Evolutionary conservation across 2,329 filamentous ascomycete species (phyloP).

Genomic region (Aspergillus quadricinctus): DNA sequence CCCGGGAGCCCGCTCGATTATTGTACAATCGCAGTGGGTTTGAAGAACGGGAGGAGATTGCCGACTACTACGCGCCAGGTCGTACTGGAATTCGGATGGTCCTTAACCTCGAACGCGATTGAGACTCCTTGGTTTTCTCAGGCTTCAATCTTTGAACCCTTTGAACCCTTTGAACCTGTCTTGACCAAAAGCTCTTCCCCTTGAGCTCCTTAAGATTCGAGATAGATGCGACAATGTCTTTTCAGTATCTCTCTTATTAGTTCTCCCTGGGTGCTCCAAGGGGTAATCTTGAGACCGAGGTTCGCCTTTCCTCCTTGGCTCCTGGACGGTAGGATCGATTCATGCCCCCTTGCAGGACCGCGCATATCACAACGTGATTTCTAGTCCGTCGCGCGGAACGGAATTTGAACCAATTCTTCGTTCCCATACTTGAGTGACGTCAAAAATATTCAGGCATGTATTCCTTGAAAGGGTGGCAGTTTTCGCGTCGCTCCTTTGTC

Average conservation of each 20-base stretch:
- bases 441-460: constrained; percentile 38
- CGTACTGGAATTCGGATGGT: constrained; percentile 45
- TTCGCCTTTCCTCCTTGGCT: constrained; percentile 18
- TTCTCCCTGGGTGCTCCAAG: constrained; percentile 18
- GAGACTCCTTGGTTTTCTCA: constrained; percentile 12
- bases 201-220: constrained; percentile 5
- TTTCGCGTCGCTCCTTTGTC: constrained; percentile 30
- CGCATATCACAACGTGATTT: constrained; percentile 30
- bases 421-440: constrained; percentile 35
- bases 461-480: constrained; percentile 29
- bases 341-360: constrained; percentile 31
- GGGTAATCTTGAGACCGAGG: constrained; percentile 14
- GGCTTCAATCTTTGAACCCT: not conserved
- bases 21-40: constrained; percentile 47
- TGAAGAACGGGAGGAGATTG: constrained; percentile 42
- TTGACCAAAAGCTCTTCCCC: constrained; percentile 11
- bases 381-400: constrained; percentile 16
- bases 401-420: constrained; percentile 25
- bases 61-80: constrained; percentile 49
- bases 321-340: constrained; percentile 1
- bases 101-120: constrained; percentile 28
- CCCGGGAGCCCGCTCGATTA: constrained; percentile 40
- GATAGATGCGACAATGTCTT: constrained; percentile 7
- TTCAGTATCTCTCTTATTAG: constrained; percentile 11
- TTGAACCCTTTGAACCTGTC: constrained; percentile 17